Evolutionary conservation across 2,329 filamentous ascomycete species (phyloP), one percentile per base, ranked within the genome.

Genomic region (Aspergillus sp.): DNA sequence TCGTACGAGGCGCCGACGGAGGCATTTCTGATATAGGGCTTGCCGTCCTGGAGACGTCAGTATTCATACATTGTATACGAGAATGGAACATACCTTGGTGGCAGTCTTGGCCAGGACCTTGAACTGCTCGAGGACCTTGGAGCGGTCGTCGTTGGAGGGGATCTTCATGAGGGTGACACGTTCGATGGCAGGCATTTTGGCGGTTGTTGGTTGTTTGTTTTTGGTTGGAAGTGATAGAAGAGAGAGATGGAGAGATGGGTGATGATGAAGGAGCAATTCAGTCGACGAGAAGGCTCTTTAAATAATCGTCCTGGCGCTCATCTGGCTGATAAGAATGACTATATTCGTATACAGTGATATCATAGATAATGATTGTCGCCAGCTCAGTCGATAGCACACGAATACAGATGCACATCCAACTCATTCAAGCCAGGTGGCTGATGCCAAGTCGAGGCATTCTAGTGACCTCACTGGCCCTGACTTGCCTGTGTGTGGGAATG

Each of bases 21-120:
- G 60, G 78, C 66, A 43, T 72, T 72, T 28, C 79, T 66, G 50
- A 87, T 83, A 62, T 86, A 87, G 1, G 79, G 79, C 61, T 83
- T 79, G 47, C 81, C 82, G 54, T 84, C 74, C 83, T 86, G 33
- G n/a, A 11, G 33, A n/a, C n/a, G 33, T 19, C 19, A 19, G 19
- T 19, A 19, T 2, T 2, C 4, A 19, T 19, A 19, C 4, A 19
- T 19, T 19, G 19, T 19, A 19, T 7, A 32, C 3, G 6, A 39
- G 5, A 26, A 40, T 13, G 33, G 33, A 27, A 29, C 33, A 10
- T 48, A 67, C 67, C 61, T 68, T 69, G 33, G 33, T 34, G n/a
- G 33, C 33, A 19, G 33, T 60, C 29, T 57, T 42, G 28, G 58
- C 53, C 28, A 71, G 46, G 6, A 51, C 52, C 26, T 60, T 54